Evolutionary conservation across 2,329 filamentous ascomycete genomes (phyloP).

Genomic region (Trichoderma sp.): DNA sequence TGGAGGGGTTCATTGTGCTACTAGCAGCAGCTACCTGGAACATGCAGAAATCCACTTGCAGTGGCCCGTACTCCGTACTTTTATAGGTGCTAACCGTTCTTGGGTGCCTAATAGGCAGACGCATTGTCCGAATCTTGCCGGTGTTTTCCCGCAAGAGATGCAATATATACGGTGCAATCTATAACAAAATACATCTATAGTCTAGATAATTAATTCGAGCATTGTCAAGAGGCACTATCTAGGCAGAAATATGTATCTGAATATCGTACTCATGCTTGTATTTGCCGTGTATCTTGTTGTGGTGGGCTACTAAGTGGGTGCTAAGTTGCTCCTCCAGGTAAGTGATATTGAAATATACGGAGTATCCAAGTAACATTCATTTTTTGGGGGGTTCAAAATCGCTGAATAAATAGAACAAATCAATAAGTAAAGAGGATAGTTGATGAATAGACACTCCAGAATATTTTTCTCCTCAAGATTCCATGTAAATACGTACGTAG

Average conservation of each 20-base stretch:
- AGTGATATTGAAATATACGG: no score
- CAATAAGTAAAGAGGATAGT: no score
- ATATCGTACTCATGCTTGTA: no score
- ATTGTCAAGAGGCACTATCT: no score
- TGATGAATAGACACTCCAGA: no score
- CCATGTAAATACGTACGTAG: neutral
- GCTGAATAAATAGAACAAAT: neutral
- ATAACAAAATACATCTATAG: neutral
- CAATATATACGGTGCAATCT: neutral
- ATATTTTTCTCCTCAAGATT: neutral
- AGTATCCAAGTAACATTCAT: no score
- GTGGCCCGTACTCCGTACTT: neutral
- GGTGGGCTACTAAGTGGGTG: no score
- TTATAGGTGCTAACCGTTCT: neutral
- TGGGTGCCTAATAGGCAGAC: neutral
- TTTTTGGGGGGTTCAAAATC: no score
- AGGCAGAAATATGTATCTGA: no score
- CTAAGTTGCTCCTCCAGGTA: no score
- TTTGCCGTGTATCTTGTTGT: no score
- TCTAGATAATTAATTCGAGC: neutral
- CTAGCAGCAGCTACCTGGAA: neutral
- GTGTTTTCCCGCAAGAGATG: neutral
- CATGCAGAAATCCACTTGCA: neutral
- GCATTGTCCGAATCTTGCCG: neutral
- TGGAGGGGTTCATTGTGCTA: slow-evolving; percentile 1